These are phyloP conservation scores for Chrysoporthe cubensis DNA, from an alignment of 2,329 filamentous ascomycete species.

Conservation along the genomic window DNA sequence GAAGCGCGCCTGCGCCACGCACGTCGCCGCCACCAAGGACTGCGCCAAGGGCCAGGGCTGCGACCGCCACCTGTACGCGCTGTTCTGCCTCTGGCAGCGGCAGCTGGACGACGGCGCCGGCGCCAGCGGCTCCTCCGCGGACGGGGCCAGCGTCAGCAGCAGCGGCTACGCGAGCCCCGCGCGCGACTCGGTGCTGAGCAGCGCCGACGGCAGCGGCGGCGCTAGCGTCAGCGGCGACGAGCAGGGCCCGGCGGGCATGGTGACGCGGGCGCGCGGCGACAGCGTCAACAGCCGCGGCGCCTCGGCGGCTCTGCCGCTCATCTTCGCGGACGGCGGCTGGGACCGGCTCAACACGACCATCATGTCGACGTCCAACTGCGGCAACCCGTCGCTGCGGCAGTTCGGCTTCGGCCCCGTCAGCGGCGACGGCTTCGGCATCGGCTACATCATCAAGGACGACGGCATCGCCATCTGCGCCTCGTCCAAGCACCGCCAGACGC, in stretches of 20 bases:
- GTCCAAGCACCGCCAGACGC: slow-evolving; percentile 92
- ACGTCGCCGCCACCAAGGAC: slow-evolving; percentile 77
- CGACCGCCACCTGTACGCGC: slow-evolving; percentile 89
- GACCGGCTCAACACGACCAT: slow-evolving; percentile 95
- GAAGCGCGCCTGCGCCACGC: slow-evolving; percentile 79
- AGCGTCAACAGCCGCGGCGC: slow-evolving; percentile 52
- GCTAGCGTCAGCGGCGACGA: slow-evolving; percentile 24
- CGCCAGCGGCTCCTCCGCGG: slow-evolving; percentile 39
- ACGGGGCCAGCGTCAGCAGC: slow-evolving; percentile 37
- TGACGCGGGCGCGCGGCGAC: slow-evolving; percentile 54
- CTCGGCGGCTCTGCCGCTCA: slow-evolving; percentile 65
- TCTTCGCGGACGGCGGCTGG: slow-evolving; percentile 91
- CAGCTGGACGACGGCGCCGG: slow-evolving; percentile 74
- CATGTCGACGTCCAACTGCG: slow-evolving; percentile 96
- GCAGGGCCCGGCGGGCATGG: slow-evolving; percentile 39
- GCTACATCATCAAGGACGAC: slow-evolving; percentile 98
- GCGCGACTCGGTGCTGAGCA: slow-evolving; percentile 52
- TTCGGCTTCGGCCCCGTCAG: slow-evolving; percentile 97
- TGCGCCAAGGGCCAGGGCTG: slow-evolving; percentile 90
- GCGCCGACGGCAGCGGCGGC: too few species aligned
- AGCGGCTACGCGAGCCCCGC: slow-evolving; percentile 68
- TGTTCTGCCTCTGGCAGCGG: slow-evolving; percentile 95
- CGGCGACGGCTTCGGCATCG: slow-evolving; percentile 93
- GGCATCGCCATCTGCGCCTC: slow-evolving; percentile 88
- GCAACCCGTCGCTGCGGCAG: slow-evolving; percentile 90